Evolutionary conservation across 129 eudicot genomes (phyloP), one percentile per base, ranked within the genome.

Genomic region (Flaveria bidentis): DNA sequence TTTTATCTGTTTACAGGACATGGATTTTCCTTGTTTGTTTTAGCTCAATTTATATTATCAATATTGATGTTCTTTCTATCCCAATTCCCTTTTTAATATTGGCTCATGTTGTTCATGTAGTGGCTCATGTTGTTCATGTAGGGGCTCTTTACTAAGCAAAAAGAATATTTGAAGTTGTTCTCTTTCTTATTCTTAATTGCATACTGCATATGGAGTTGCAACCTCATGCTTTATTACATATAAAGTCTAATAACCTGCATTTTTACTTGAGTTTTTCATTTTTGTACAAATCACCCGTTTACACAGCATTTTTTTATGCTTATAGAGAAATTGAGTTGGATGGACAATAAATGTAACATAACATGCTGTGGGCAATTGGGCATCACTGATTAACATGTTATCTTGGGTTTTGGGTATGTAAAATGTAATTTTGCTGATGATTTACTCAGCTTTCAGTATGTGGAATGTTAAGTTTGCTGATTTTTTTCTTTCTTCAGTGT

Each of bases 321-420:
- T 17, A 55, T 23, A 55, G 61, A 53, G 25, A 53, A 53, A 53
- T n/a, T 53, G 23, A 53, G 60, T 53, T 22, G 6, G 15, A 22
- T 58, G 65, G 22, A 58, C 36, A 58, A 58, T 58, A 58, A 58
- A 58, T 58, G 36, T 22, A 58, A 23, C 65, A 23, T 23, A 12
- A 13, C 36, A 4, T 30, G 36, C 36, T 3, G 36, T 4, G 36
- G 5, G 5, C 36, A 30, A 3, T 4, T 4, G 36, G 5, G 5
- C 36, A 30, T 30, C 36, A 30, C 36, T 30, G 4, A 30, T 20
- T 20, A 57, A n/a, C 63, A 56, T 9, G 36, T 57, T 57, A 57
- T 57, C 64, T 57, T 57, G 64, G 25, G 64, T 22, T 10, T 22
- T 22, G 36, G 64, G 33, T 58, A 58, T 58, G 64, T 58, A 58